Base-by-base conservation (phyloP, 495 filamentous ascomycete species). In the Trichocladium antarcticum region DNA sequence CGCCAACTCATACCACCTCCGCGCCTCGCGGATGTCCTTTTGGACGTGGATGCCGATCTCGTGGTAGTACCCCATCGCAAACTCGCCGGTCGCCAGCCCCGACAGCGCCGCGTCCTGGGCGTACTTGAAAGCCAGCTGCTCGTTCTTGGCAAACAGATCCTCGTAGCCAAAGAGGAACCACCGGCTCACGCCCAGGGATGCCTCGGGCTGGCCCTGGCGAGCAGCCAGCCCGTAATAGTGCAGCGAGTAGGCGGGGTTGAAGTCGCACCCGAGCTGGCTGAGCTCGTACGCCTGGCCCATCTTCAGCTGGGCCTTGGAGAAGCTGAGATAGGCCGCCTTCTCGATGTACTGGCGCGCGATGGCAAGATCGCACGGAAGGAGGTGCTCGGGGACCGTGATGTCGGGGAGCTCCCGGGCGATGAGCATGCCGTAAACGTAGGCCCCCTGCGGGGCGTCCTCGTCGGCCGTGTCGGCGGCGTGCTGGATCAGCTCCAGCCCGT, bases 161-260 rank as follows among this genome's bases (percentile, higher is more conserved):
- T 97, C 89, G 54, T 89, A 87, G 7, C 92, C 92, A 59, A 92
- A 96, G 21, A 98, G 73, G 66, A 97, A 97, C 92, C 92, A 98
- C 66, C 96, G 93, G 60, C 89, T 96, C 50, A 98, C 90, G 20
- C 89, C 87, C 77, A 98, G 88, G 44, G 95, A 87, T 0, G 90
- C 92, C 58, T 97, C 92, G 0, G 85, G 68, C 57, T 96, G 88
- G 27, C 75, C 77, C 66, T 97, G 93, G 35, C 84, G 80, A 4
- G 92, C 83, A 16, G 92, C 93, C 35, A 98, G 75, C 45, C 87
- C 88, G 62, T 96, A 95, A 65, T 98, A 98, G 57, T 98, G 92
- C 49, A 98, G 66, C 5, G 90, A 96, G 42, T 94, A 69, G 6
- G 85, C 81, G 0, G 92, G 92, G 57, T 90, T 85, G 66, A 98